These are phyloP conservation scores for Sonneratia caseolaris DNA, from an alignment of 345 rosid genomes.

Conservation along the genomic window DNA sequence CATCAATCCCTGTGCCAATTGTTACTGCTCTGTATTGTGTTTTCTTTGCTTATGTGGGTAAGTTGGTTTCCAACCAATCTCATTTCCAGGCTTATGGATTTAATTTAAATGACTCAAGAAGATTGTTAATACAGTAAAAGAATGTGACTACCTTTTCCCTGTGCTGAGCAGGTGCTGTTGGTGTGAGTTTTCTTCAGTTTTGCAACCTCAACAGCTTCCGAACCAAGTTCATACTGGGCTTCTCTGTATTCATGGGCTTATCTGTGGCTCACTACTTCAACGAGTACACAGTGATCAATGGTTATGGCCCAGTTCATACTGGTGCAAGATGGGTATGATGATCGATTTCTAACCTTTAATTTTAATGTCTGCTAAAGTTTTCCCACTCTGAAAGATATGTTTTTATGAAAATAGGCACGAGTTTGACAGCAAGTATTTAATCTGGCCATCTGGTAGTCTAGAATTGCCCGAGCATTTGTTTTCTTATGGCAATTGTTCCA, in stretches of 20 bases:
- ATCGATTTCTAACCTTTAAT: background rate
- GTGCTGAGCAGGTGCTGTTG: conserved; percentile 61
- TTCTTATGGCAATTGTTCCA: background rate
- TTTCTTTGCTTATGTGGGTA: conserved; percentile 93
- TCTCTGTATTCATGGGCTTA: conserved; percentile 79
- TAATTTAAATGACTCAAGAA: background rate
- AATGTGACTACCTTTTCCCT: background rate
- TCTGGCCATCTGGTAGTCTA: background rate
- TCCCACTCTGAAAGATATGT: background rate
- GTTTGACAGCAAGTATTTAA: background rate
- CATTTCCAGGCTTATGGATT: background rate
- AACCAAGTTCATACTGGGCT: conserved; percentile 62
- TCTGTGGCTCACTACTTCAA: conserved; percentile 92
- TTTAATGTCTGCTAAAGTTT: background rate
- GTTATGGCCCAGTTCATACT: conserved; percentile 83
- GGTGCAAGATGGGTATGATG: conserved; percentile 73
- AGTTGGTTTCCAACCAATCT: conserved; percentile 15
- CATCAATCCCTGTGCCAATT: conserved; percentile 83
- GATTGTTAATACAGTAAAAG: background rate
- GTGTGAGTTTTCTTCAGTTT: conserved; percentile 80
- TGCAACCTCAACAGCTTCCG: conserved; percentile 94
- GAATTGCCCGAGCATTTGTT: background rate
- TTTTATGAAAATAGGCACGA: background rate
- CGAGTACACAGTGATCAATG: conserved; percentile 70
- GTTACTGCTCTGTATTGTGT: conserved; percentile 71